Percentiles rank a stretch among this genome's conserved stretches.
These are phyloP conservation scores for Malassezia furfur DNA, from an alignment of 1,284 basidiomycete genomes.

Conservation along the genomic window DNA sequence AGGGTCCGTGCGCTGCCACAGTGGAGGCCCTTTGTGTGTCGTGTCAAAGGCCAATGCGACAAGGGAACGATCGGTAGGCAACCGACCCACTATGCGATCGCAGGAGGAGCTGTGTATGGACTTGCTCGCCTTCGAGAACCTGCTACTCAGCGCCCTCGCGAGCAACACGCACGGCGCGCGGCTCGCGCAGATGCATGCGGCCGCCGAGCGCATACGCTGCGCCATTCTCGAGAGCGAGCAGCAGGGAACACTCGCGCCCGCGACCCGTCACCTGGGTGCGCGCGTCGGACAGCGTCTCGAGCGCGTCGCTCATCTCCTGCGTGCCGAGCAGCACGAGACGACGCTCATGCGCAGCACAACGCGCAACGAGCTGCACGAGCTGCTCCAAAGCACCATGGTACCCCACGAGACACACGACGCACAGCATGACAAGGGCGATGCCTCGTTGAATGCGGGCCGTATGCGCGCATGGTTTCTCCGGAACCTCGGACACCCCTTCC, in stretches of 20 bases:
- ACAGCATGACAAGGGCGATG: slow-evolving; percentile 3
- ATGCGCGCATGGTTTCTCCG: slow-evolving; percentile 38
- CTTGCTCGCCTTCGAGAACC: slow-evolving; percentile 9
- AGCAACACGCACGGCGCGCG: not conserved
- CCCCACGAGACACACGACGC: not conserved
- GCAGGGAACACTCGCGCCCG: not conserved
- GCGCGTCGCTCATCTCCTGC: not conserved
- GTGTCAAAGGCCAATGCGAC: not conserved
- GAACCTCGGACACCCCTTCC: slow-evolving; percentile 33
- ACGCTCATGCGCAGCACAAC: not conserved
- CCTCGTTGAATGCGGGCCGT: slow-evolving; percentile 18
- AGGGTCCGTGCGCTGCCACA: not conserved
- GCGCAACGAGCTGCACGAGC: not conserved
- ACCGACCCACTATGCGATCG: not conserved
- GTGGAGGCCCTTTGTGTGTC: slow-evolving; percentile 16
- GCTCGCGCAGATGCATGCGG: not conserved
- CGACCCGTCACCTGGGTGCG: slow-evolving; percentile 9
- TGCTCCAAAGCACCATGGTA: not conserved
- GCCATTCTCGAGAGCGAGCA: not conserved
- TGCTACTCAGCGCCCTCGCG: slow-evolving; percentile 3
- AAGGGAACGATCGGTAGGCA: not conserved
- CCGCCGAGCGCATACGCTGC: not conserved
- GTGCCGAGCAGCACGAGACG: slow-evolving; percentile 7
- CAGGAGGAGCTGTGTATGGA: slow-evolving; percentile 7
- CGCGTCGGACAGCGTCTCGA: slow-evolving; percentile 7